Evolutionary conservation across 768 basidiomycete genomes (phyloP), one percentile per base, ranked within the genome.

Genomic region (Leccinum variicolor): DNA sequence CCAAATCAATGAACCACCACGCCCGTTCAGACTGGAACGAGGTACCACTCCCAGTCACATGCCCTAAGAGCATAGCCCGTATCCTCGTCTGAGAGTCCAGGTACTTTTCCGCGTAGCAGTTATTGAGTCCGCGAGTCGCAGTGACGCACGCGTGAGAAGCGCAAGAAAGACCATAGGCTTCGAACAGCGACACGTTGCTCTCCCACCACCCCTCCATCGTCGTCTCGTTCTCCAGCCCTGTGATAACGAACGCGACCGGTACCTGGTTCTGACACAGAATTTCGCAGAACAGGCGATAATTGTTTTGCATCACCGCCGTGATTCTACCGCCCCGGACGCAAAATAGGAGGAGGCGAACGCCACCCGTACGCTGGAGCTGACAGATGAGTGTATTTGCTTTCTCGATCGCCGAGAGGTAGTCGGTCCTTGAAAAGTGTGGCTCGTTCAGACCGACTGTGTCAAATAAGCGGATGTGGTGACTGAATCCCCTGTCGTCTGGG

Each of bases 81-180:
- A 74, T 29, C 21, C 55, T 64, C 53, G 14, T 28, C 53, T 62
- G 74, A 9, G 76, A 79, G 52, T 73, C 64, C 11, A 64, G 56
- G 54, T 77, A 78, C 50, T 66, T 73, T 7, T 56, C 55, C 25
- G 62, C 58, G 26, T 69, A 64, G 29, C 52, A 63, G 29, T 66
- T 45, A 0, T 67, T 56, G 52, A 63, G 60, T 23, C 76, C 69
- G 26, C 62, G 62, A 25, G 50, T 74, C 3, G 76, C 73, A 3
- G 75, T 78, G 59, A 79, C 58, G 54, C 79, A 79, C 0, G 70
- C 77, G 17, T 76, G 71, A 4, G 73, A 74, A 17, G 60, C 50
- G 23, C 74, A 67, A 31, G 53, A 59, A 33, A 69, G 65, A 0
- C 28, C 28, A 49, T 60, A 65, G 13, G 56, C 56, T 31, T 69